Conservation (phyloP, 2,329 filamentous ascomycete species). For the Aspergillus novoparasiticus region DNA sequence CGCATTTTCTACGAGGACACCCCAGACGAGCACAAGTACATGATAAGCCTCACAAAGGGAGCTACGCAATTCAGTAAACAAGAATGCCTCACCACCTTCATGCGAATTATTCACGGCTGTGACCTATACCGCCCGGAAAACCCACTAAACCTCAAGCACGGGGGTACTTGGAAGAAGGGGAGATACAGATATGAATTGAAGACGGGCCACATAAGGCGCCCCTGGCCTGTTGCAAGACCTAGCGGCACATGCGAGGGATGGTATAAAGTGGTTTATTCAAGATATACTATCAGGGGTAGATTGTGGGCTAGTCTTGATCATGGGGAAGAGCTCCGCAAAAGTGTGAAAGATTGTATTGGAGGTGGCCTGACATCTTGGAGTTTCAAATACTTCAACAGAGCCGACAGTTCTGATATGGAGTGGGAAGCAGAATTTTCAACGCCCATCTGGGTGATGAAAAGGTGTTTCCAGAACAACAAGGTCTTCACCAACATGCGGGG, state of each 20-base stretch:
- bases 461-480: slow-evolving; percentile 12
- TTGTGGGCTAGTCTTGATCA: background rate
- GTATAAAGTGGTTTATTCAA: background rate
- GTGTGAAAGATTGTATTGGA: background rate
- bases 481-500: background rate
- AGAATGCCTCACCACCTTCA: slow-evolving; percentile 8
- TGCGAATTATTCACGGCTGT: slow-evolving; percentile 18
- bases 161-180: slow-evolving; percentile 14
- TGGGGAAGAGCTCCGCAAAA: background rate
- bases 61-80: slow-evolving; percentile 1
- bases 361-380: background rate
- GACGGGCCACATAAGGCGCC: background rate
- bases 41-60: background rate
- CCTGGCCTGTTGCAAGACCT: slow-evolving; percentile 3
- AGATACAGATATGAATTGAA: slow-evolving; percentile 7
- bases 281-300: background rate
- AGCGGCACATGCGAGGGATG: background rate
- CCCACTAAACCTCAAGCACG: slow-evolving; percentile 24
- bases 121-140: slow-evolving; percentile 20
- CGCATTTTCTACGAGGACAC: slow-evolving; percentile 2
- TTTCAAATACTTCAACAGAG: slow-evolving; percentile 7
- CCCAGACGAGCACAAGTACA: slow-evolving; percentile 10
- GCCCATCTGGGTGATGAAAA: background rate
- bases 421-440: slow-evolving; percentile 12
- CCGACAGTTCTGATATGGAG: slow-evolving; percentile 8